These are phyloP conservation scores for Cryptococcus sp. DNA, from an alignment of 1,284 basidiomycete genomes.

Conservation along the genomic window DNA sequence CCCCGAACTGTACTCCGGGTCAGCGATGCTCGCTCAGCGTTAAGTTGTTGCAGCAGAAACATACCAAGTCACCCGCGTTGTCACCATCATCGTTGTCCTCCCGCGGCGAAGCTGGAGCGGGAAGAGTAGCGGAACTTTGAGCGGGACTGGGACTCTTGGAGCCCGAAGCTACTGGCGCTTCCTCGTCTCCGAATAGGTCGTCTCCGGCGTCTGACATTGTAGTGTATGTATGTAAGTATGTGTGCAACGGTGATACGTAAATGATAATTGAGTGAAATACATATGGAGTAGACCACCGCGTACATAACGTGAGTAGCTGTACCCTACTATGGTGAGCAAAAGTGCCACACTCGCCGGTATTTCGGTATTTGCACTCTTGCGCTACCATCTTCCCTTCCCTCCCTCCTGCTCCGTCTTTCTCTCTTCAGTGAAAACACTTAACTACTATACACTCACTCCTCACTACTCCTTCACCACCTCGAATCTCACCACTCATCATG, in stretches of 20 bases:
- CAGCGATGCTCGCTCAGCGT: background rate
- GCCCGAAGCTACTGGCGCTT: constrained; percentile 19
- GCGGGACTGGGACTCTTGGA: constrained; percentile 18
- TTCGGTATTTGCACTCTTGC: constrained; percentile 14
- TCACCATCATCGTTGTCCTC: constrained; percentile 22
- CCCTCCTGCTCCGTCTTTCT: background rate
- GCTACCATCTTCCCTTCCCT: background rate
- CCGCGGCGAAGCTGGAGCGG: background rate
- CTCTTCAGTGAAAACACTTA: background rate
- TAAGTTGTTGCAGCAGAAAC: background rate
- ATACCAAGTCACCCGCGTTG: constrained; percentile 20
- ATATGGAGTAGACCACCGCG: background rate
- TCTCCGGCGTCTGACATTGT: constrained; percentile 19
- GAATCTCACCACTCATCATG: constrained; percentile 37
- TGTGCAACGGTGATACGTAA: background rate
- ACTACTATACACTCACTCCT: constrained; percentile 6
- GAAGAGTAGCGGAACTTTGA: background rate
- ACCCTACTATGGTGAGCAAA: background rate
- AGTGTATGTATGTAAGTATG: constrained; percentile 1
- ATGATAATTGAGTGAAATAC: background rate
- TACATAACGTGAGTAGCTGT: background rate
- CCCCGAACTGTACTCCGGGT: constrained; percentile 63
- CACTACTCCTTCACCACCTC: constrained; percentile 18
- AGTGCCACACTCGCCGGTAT: constrained; percentile 19
- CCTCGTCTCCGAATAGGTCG: constrained; percentile 1